Evolutionary conservation across 2,329 filamentous ascomycete genomes (phyloP), one percentile per base, ranked within the genome.

Genomic region (Helotiales sp.): DNA sequence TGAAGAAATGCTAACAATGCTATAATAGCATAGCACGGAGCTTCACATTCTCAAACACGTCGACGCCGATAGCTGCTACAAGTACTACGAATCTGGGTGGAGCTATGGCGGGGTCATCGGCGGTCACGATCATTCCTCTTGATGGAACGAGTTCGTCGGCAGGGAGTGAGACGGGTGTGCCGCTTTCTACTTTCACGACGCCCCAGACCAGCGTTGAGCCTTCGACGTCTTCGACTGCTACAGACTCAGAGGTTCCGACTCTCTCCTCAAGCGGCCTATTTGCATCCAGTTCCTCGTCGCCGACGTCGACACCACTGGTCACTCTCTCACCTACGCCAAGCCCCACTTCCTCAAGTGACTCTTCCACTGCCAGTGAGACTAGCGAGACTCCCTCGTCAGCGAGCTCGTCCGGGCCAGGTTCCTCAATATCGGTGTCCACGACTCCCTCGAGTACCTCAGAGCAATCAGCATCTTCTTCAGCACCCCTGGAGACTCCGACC

Each of bases 31-130:
- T 54, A 20, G 52, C 65, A 49, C 57, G 65, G 49, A 66, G 64
- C 34, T 67, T 68, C n/a, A 40, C 52, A n/a, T 70, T 65, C 26
- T 65, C 63, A n/a, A 70, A 69, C 37, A 69, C 64, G 28, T 62
- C 60, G 4, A 63, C 68, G 15, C 30, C 59, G n/a, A 62, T 37
- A 34, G 24, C 57, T 3, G 57, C 26, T 28, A 63, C 55, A 1
- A 59, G 55, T 43, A 32, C 61, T 11, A 28, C 13, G 2, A 22
- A 15, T 45, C 6, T 24, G 22, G 24, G 10, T 2, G 30, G 24
- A n/a, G 22, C 26, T 8, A n/a, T 28, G 6, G 37, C 32, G 13
- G 24, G 30, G 22, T 26, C 47, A 28, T 58, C 62, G 17, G 22
- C 52, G 28, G 32, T 70, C 17, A 68, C 66, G 17, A 70, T 70